These are phyloP conservation scores for Yamadazyma mexicana DNA, from an alignment of 1,139 yeast genomes.

Conservation along the genomic window DNA sequence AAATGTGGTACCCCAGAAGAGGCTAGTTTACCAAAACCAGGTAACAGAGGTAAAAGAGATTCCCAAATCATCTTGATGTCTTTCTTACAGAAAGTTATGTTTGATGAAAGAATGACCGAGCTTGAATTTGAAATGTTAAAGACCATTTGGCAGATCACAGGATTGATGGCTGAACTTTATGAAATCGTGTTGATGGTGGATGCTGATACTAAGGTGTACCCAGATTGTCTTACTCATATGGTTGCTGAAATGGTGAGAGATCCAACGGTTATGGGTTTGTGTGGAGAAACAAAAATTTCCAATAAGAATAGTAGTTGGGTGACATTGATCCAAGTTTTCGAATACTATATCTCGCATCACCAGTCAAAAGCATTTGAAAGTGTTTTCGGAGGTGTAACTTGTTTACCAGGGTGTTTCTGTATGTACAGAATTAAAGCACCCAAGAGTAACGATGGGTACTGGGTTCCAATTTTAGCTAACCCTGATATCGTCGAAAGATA, in stretches of 20 bases:
- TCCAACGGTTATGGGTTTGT: conserved; percentile 88
- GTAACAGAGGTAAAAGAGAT: conserved; percentile 98
- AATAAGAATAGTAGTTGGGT: conserved; percentile 90
- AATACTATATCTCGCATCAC: conserved; percentile 93
- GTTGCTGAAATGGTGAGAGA: conserved; percentile 89
- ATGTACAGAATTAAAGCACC: conserved; percentile 95
- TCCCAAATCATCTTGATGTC: conserved; percentile 94
- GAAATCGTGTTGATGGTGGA: conserved; percentile 92
- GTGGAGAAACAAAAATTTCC: conserved; percentile 96
- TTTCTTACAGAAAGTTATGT: conserved; percentile 85
- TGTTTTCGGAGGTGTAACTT: conserved; percentile 94
- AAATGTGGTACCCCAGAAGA: conserved; percentile 95
- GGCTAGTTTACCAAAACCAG: conserved; percentile 79
- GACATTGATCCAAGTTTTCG: conserved; percentile 93
- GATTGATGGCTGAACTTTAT: conserved; percentile 82
- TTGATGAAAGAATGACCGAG: conserved; percentile 96
- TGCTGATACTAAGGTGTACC: conserved; percentile 92
- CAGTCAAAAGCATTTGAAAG: conserved; percentile 96
- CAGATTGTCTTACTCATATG: conserved; percentile 92
- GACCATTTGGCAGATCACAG: conserved; percentile 84
- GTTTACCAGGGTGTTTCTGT: conserved; percentile 97
- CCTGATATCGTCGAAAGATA: conserved; percentile 97
- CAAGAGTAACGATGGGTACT: conserved; percentile 83
- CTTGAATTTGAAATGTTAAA: conserved; percentile 81
- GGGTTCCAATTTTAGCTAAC: conserved; percentile 96